Evolutionary conservation across 1,284 basidiomycete genomes (phyloP).

Genomic region (Psilocybe mexicana): DNA sequence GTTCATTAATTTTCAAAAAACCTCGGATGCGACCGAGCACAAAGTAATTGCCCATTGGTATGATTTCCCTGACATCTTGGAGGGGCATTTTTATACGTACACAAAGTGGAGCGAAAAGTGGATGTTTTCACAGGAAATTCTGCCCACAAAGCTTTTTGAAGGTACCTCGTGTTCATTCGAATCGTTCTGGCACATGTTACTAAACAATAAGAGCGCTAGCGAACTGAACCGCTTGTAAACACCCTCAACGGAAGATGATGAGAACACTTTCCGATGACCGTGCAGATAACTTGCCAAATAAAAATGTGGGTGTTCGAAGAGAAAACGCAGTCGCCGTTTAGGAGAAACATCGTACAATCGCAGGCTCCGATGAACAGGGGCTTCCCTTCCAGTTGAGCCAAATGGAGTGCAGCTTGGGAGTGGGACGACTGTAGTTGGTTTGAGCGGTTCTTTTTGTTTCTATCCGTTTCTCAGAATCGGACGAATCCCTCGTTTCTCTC

Average conservation of each 20-base stretch:
- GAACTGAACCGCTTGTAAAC: constrained; percentile 13
- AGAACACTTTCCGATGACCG: background rate
- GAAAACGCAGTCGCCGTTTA: constrained; percentile 5
- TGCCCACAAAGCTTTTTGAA: background rate
- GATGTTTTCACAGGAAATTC: constrained; percentile 3
- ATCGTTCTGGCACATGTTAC: constrained; percentile 9
- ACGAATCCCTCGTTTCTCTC: background rate
- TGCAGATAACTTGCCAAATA: background rate
- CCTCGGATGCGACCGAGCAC: background rate
- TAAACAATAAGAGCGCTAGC: constrained; percentile 20
- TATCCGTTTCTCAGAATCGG: background rate
- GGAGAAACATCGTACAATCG: constrained; percentile 13
- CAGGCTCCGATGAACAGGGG: constrained; percentile 7
- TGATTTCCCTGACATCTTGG: background rate
- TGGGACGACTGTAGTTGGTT: constrained; percentile 1
- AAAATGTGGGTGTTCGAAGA: constrained; percentile 11
- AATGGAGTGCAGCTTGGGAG: constrained; percentile 10
- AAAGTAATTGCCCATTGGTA: background rate
- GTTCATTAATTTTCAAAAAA: background rate
- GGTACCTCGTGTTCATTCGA: constrained; percentile 15
- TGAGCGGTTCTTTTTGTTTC: constrained; percentile 6
- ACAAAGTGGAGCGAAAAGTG: background rate
- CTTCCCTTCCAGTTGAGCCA: constrained; percentile 7
- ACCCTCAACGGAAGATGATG: background rate
- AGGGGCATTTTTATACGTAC: background rate